Base-by-base conservation (phyloP, 2,329 filamentous ascomycete genomes). In the Penicillium sp. region DNA sequence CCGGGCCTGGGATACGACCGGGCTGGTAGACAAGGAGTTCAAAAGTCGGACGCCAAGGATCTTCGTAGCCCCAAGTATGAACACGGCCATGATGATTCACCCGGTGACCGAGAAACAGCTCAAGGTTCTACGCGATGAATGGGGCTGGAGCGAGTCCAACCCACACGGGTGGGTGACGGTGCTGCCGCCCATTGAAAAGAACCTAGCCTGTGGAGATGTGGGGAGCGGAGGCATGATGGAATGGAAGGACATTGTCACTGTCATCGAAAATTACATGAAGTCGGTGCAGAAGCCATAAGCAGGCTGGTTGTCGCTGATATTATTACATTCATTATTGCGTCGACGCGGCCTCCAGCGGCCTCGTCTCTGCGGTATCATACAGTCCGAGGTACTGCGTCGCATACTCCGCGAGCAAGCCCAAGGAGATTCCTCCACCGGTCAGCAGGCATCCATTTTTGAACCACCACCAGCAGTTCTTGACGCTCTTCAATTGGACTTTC, bases 41-140 rank as follows among this genome's bases (percentile, higher is more conserved):
- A 67, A 65, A 36, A 34, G 47, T 11, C 58, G 51, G 24, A 84
- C 81, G 71, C 88, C 87, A 71, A 83, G 80, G 59, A 91, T 96
- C 34, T 66, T 94, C 1, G 88, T 93, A 0, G 89, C 89, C 2
- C 87, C 88, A 1, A 86, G 89, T 29, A 96, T 96, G 91, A 96
- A 97, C 71, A 91, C 86, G 22, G 86, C 87, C 4, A 96, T 96
- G 92, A 96, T 90, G 88, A 79, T 81, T 52, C 91, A 97, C 69
- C 92, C 92, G 2, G 78, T 96, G 43, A 96, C 92, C 1, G 80
- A 75, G 47, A 85, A 83, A 59, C 91, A 96, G 60, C 74, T 96
- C 36, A 76, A 76, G 39, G 77, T 89, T 0, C 76, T 97, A 44
- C 82, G 87, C 59, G 82, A 88, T 45, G 89, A 92, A 54, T 96